Evolutionary conservation across 208 protist genomes (phyloP).

Genomic region (Leishmania guyanensis): DNA sequence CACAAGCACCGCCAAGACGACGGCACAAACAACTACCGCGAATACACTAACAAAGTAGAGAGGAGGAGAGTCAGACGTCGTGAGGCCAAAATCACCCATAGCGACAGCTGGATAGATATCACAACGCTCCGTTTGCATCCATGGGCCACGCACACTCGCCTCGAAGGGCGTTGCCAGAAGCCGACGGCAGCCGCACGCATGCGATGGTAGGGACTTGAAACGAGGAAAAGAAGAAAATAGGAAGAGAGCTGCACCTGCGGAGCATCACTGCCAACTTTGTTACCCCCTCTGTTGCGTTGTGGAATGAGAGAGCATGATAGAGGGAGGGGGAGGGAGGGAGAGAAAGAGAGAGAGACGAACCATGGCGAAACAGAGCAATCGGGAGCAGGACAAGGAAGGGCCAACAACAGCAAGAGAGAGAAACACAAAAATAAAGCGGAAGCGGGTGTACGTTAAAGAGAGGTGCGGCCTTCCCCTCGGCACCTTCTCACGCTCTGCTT

Average conservation of each 20-base stretch:
- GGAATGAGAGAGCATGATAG: background rate
- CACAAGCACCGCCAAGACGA: background rate
- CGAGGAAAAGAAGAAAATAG: background rate
- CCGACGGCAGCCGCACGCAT: background rate
- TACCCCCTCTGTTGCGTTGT: background rate
- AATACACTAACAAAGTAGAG: background rate
- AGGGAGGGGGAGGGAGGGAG: background rate
- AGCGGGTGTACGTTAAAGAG: background rate
- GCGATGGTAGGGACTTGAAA: background rate
- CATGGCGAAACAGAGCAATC: background rate
- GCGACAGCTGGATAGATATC: background rate
- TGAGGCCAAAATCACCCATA: background rate
- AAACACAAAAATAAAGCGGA: background rate
- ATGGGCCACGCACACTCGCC: background rate
- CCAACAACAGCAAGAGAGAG: background rate
- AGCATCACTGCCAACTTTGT: background rate
- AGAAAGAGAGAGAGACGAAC: background rate
- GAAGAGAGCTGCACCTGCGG: background rate
- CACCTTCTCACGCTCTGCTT: background rate
- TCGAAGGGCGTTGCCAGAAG: background rate
- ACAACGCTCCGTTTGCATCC: background rate
- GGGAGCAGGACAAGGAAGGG: background rate
- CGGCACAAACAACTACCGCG: background rate
- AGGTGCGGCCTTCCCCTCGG: background rate
- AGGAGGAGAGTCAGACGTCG: background rate